phyloP scores from a whole-genome alignment of 306 rosid species.

The Crotalaria pallida region DNA sequence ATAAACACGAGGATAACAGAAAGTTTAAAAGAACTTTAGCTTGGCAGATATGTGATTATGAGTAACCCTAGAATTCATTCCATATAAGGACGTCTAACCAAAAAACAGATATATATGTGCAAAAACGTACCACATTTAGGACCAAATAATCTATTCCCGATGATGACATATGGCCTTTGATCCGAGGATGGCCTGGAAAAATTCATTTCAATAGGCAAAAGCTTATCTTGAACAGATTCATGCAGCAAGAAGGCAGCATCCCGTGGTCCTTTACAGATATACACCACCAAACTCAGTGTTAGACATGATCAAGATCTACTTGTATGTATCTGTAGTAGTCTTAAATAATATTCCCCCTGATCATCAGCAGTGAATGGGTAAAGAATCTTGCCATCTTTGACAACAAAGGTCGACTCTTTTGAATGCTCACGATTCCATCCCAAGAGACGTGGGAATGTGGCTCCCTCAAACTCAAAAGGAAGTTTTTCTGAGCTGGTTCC shows the following conservation, averaged over 20 bases:
- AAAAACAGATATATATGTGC: slow-evolving; percentile 1
- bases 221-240: slow-evolving; percentile 57
- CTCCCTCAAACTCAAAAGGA: slow-evolving; percentile 27
- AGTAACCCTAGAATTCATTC: slow-evolving; percentile 2
- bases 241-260: slow-evolving; percentile 88
- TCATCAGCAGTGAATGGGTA: slow-evolving; percentile 32
- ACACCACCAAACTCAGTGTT: slow-evolving; percentile 81
- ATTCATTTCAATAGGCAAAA: slow-evolving; percentile 55
- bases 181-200: slow-evolving; percentile 65
- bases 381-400: slow-evolving; percentile 19
- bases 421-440: slow-evolving; percentile 27
- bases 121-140: slow-evolving; percentile 73
- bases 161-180: slow-evolving; percentile 73
- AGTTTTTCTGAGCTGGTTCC: slow-evolving; percentile 26
- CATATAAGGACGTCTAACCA: slow-evolving; percentile 4
- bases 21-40: neutral
- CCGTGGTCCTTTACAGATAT: slow-evolving; percentile 83
- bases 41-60: neutral
- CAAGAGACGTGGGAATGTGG: slow-evolving; percentile 11
- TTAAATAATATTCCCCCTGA: slow-evolving; percentile 28
- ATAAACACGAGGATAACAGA: neutral
- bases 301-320: slow-evolving; percentile 69
- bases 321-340: slow-evolving; percentile 46
- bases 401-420: slow-evolving; percentile 22
- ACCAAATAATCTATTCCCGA: slow-evolving; percentile 91